These are phyloP conservation scores for Ophiorrhiza pumila DNA, from an alignment of 257 asterid genomes.

Conservation along the genomic window DNA sequence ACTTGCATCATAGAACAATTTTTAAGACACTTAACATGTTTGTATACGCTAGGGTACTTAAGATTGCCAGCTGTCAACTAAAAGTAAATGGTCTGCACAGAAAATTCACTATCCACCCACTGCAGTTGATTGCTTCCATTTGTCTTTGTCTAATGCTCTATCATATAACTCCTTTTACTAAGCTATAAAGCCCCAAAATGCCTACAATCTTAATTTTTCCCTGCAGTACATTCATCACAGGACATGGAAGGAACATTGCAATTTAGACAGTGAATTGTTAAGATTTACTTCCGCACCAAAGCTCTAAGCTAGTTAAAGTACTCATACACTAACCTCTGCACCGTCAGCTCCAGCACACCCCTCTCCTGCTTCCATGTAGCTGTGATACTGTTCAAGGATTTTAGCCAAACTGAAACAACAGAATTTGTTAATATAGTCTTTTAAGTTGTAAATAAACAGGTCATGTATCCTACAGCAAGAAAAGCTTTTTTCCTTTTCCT, in stretches of 20 bases:
- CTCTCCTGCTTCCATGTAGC: conserved; percentile 14
- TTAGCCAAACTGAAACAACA: conserved; percentile 21
- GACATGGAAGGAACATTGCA: not conserved
- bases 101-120: not conserved
- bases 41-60: not conserved
- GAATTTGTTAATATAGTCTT: not conserved
- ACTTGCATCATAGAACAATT: too few species aligned
- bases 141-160: not conserved
- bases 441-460: not conserved
- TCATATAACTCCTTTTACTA: not conserved
- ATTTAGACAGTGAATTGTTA: not conserved
- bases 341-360: conserved; percentile 12
- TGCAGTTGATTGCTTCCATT: not conserved
- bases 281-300: not conserved
- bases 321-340: conserved; percentile 17
- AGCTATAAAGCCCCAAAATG: not conserved
- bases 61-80: not conserved
- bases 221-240: not conserved
- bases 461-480: not conserved
- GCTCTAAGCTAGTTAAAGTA: not conserved
- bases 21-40: too few species aligned
- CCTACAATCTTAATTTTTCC: not conserved
- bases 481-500: not conserved
- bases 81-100: not conserved
- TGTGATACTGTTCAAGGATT: conserved; percentile 21